Base-by-base conservation (phyloP, 495 filamentous ascomycete genomes). In the Penicillium parvum region DNA sequence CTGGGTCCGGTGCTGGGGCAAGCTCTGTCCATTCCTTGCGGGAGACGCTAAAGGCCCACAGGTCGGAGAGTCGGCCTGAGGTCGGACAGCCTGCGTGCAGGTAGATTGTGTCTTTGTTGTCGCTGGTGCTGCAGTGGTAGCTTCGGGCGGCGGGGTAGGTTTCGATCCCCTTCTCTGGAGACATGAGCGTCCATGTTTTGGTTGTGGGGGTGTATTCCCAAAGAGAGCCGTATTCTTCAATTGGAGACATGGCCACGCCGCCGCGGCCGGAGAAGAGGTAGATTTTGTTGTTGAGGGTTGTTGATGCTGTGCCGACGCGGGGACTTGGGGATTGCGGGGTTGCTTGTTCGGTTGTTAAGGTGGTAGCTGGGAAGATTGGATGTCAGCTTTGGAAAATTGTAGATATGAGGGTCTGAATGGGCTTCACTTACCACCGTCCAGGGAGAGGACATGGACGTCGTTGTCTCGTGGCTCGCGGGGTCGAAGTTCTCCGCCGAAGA, bases 1-100 rank as follows among this genome's bases (percentile, higher is more conserved):
- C 58, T 1, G 77, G 71, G 10, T 73, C 78, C 0, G 83, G 83
- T 0, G 82, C 83, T 12, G 74, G 49, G 0, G 82, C 70, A 20
- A 82, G 69, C 32, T 79, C 70, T 27, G 69, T 74, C 87, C 86
- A 92, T 0, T 66, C 57, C 21, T 70, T 54, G 17, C 62, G 67
- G 23, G 60, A 64, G 7, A 89, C 48, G 52, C 81, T 76, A 55
- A 89, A 90, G 1, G 77, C 73, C 86, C 86, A 90, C 0, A 88
- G 55, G 60, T 90, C 86, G 4, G 68, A 60, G 1, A 82, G 66
- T 10, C 82, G 65, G 11, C 71, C 77, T 6, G 68, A 73, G 3
- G 74, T 65, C 1, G 76, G 72, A 50, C 82, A 86, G 0, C 87
- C 87, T 5, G 81, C 86, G 50, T 90, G 85, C 11, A 92, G 58